These are phyloP conservation scores for Dendrobium huoshanense DNA, from an alignment of 106 monocot species.

Conservation along the genomic window DNA sequence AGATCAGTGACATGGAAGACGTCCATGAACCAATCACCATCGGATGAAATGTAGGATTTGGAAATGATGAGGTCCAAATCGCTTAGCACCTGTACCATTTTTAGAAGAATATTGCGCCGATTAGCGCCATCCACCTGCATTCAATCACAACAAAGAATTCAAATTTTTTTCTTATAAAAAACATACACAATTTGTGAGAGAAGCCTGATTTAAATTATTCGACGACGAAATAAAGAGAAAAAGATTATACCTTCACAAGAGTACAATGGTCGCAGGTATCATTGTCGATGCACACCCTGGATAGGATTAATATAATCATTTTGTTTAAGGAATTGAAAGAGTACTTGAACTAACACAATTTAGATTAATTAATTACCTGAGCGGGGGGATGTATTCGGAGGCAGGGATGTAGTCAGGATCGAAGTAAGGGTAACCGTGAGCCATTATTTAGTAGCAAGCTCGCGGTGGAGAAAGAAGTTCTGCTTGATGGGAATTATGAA, in stretches of 20 bases:
- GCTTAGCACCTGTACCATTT: conserved; percentile 6
- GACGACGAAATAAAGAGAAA: background rate
- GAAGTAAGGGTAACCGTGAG: conserved; percentile 16
- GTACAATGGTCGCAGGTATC: conserved; percentile 46
- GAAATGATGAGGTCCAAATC: conserved; percentile 3
- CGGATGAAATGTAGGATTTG: conserved; percentile 48
- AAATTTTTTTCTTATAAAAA: too few relatives aligned
- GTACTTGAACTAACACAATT: background rate
- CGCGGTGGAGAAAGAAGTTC: too few relatives aligned
- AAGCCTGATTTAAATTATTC: too few relatives aligned
- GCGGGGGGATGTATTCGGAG: conserved; percentile 16
- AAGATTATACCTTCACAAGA: conserved; percentile 40
- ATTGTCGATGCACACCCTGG: conserved; percentile 58
- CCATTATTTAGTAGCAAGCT: too few relatives aligned
- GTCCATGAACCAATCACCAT: conserved; percentile 32
- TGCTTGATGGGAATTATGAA: too few relatives aligned
- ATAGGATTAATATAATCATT: background rate
- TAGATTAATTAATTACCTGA: conserved; percentile 7
- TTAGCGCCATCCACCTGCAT: conserved; percentile 9
- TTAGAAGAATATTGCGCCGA: background rate
- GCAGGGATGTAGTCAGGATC: conserved; percentile 30
- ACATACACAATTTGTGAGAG: too few relatives aligned
- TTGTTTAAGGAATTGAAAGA: too few relatives aligned
- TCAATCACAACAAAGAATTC: background rate
- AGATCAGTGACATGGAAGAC: conserved; percentile 60